Conservation (phyloP, 179 eudicot species). For the Beta macrorhiza region DNA sequence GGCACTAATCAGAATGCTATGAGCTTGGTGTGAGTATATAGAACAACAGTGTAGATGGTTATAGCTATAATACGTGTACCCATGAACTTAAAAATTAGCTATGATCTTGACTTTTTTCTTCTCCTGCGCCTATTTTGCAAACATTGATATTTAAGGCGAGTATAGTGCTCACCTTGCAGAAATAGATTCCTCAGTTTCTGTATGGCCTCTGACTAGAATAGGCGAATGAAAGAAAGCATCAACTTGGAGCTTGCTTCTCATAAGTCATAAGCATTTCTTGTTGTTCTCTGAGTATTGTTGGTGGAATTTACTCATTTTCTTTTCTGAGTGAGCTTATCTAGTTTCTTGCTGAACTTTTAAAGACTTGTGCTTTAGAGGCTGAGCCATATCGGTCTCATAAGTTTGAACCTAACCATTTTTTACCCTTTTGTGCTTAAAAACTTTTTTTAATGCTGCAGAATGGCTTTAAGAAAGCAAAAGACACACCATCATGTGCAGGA, state of each 20-base stretch:
- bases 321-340: neutral
- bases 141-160: neutral
- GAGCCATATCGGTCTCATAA: neutral
- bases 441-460: conserved; percentile 40
- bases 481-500: conserved; percentile 59
- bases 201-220: neutral
- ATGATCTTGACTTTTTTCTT: neutral
- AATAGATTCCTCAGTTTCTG: neutral
- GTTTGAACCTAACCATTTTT: neutral
- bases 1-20: neutral
- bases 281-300: neutral
- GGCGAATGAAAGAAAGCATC: neutral
- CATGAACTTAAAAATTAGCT: neutral
- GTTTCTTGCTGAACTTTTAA: neutral
- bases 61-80: neutral
- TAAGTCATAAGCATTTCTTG: neutral
- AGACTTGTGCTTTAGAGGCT: neutral
- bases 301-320: neutral
- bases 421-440: no score
- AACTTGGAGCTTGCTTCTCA: neutral
- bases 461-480: conserved; percentile 32
- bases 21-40: neutral
- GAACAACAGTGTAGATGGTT: neutral
- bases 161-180: neutral
- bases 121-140: neutral